Conservation (phyloP, 2,329 filamentous ascomycete species). For the Penicillium digitatum region DNA sequence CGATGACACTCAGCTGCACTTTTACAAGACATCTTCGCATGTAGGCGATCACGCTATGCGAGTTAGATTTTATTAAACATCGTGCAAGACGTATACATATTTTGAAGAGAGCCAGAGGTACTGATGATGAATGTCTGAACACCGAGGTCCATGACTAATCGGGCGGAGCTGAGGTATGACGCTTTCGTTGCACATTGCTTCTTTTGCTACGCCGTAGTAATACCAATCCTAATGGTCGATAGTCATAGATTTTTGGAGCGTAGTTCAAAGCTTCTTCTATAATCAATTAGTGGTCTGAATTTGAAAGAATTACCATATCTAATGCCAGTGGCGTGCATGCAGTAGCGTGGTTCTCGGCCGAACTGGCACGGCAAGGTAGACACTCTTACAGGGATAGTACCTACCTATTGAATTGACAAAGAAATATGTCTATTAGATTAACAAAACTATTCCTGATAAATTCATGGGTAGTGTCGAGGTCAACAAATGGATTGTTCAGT, state of each 20-base stretch:
- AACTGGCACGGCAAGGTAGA: no score
- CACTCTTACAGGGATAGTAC: neutral
- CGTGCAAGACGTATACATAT: neutral
- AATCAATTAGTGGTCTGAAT: no score
- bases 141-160: neutral
- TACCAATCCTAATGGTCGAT: no score
- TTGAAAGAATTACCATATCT: no score
- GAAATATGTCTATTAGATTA: neutral
- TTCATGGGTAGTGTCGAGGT: neutral
- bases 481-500: neutral
- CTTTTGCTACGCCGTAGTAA: no score
- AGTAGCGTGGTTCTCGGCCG: no score
- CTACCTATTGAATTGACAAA: neutral
- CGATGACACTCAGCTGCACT: neutral
- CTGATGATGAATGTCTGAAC: neutral
- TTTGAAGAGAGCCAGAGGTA: neutral
- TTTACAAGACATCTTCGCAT: neutral
- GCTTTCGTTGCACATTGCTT: no score
- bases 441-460: neutral
- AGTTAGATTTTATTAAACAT: neutral
- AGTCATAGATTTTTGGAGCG: no score
- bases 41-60: neutral
- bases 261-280: no score
- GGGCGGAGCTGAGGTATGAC: neutral
- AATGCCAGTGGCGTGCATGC: no score